Evolutionary conservation across 805 yeast genomes (phyloP).

Genomic region (Starmerella apicola): DNA sequence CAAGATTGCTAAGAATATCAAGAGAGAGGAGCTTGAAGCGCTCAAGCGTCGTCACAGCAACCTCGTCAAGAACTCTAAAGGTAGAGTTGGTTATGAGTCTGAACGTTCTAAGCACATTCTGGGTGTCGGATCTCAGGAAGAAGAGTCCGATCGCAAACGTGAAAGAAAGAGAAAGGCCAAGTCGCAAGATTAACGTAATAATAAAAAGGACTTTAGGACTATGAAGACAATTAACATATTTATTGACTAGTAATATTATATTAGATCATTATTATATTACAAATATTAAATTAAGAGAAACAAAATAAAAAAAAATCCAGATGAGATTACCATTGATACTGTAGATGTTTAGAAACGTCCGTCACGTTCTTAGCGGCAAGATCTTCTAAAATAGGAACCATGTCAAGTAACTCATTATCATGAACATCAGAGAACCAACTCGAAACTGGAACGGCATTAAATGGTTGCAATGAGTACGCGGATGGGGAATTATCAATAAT

Average conservation of each 20-base stretch:
- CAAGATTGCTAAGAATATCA: conserved; percentile 82
- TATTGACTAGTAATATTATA: too few relatives aligned
- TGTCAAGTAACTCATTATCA: conserved; percentile 86
- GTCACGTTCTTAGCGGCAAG: conserved; percentile 58
- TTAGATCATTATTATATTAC: too few relatives aligned
- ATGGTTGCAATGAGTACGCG: conserved; percentile 95
- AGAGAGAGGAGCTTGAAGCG: conserved; percentile 57
- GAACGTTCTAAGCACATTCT: conserved; percentile 83
- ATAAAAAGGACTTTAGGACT: too few relatives aligned
- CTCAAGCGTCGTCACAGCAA: conserved; percentile 74
- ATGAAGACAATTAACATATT: too few relatives aligned
- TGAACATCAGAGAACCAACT: conserved; percentile 98
- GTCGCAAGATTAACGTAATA: too few relatives aligned
- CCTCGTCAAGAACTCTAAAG: conserved; percentile 63
- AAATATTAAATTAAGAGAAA: too few relatives aligned
- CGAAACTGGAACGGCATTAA: conserved; percentile 92
- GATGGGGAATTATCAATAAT: conserved; percentile 97
- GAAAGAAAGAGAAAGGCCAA: too few relatives aligned
- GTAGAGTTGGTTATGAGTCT: conserved; percentile 32
- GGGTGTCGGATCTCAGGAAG: conserved; percentile 25
- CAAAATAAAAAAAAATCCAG: too few relatives aligned
- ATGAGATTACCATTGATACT: conserved; percentile 9
- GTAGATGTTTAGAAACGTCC: conserved; percentile 69
- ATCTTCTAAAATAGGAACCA: conserved; percentile 83
- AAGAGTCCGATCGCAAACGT: too few relatives aligned